These are phyloP conservation scores for Cladophialophora immunda DNA, from an alignment of 2,329 filamentous ascomycete species.

Conservation along the genomic window DNA sequence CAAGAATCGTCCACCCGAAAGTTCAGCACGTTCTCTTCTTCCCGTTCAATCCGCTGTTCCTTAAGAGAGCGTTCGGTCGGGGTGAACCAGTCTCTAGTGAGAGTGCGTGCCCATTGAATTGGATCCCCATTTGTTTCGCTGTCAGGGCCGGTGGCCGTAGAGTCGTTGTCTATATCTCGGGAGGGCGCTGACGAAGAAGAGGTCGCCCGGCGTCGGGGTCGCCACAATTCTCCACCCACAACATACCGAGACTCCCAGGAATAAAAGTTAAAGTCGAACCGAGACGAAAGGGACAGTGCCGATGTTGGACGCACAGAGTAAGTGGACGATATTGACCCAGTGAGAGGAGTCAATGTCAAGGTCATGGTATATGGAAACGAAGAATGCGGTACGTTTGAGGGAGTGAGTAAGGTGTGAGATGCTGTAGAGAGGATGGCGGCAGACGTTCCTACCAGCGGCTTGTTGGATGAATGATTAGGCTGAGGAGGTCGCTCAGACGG, in stretches of 20 bases:
- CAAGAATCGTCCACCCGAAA: slow-evolving; percentile 88
- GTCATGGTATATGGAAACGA: slow-evolving; percentile 95
- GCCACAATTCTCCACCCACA: slow-evolving; percentile 92
- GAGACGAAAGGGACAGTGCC: slow-evolving; percentile 83
- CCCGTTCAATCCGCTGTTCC: slow-evolving; percentile 68
- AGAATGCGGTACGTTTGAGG: slow-evolving; percentile 55
- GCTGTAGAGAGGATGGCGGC: slow-evolving; percentile 40
- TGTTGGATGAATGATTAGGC: slow-evolving; percentile 36
- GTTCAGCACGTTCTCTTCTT: slow-evolving; percentile 87
- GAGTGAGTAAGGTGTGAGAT: slow-evolving; percentile 34
- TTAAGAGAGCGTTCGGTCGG: slow-evolving; percentile 46
- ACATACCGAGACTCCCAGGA: slow-evolving; percentile 96
- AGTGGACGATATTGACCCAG: slow-evolving; percentile 89
- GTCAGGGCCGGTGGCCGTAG: not conserved
- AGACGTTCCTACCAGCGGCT: slow-evolving; percentile 40
- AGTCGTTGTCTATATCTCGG: not conserved
- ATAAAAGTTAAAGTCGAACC: slow-evolving; percentile 97
- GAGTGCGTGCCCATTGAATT: slow-evolving; percentile 55
- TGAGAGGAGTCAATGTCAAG: slow-evolving; percentile 89
- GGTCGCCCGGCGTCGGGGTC: slow-evolving; percentile 58
- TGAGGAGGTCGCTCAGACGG: slow-evolving; percentile 58
- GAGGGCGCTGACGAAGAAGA: slow-evolving; percentile 49
- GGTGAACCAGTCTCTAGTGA: slow-evolving; percentile 43
- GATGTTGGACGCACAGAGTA: slow-evolving; percentile 90
- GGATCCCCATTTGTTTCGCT: slow-evolving; percentile 44